These are phyloP conservation scores for Cryphonectria carpinicola DNA, from an alignment of 2,329 filamentous ascomycete species.

Conservation along the genomic window DNA sequence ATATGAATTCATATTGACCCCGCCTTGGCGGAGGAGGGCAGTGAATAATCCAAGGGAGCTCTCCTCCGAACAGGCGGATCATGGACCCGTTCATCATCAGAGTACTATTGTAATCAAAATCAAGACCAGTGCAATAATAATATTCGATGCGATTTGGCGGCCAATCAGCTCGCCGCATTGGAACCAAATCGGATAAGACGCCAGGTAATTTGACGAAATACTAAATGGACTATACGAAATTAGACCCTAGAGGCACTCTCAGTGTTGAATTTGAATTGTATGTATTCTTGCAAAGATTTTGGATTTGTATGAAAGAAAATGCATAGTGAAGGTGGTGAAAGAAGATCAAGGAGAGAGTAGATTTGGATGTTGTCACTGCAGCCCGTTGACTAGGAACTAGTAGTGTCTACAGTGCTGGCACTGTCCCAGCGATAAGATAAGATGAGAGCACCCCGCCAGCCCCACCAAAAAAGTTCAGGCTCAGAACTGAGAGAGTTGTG, in stretches of 20 bases:
- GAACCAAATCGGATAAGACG: not conserved
- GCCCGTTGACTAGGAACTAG: no score
- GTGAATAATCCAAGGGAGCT: not conserved
- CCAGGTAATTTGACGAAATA: not conserved
- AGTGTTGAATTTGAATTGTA: not conserved
- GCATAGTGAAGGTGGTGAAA: not conserved
- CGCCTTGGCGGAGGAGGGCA: not conserved
- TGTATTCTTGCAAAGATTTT: not conserved
- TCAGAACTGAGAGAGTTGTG: not conserved
- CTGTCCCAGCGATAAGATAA: constrained; percentile 5
- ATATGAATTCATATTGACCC: not conserved
- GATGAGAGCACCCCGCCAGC: constrained; percentile 2
- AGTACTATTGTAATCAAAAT: not conserved
- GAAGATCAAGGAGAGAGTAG: not conserved
- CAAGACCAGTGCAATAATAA: not conserved
- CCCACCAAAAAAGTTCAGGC: constrained; percentile 18
- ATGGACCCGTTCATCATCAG: not conserved
- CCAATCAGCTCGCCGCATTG: not conserved
- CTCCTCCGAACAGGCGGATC: not conserved
- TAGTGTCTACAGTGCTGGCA: not conserved
- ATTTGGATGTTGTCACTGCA: no score
- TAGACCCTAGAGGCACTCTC: not conserved
- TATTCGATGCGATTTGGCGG: no score
- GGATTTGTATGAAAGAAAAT: not conserved
- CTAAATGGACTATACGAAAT: no score